Base-by-base conservation (phyloP, 805 yeast species). In the Sugiyamaella americana region DNA sequence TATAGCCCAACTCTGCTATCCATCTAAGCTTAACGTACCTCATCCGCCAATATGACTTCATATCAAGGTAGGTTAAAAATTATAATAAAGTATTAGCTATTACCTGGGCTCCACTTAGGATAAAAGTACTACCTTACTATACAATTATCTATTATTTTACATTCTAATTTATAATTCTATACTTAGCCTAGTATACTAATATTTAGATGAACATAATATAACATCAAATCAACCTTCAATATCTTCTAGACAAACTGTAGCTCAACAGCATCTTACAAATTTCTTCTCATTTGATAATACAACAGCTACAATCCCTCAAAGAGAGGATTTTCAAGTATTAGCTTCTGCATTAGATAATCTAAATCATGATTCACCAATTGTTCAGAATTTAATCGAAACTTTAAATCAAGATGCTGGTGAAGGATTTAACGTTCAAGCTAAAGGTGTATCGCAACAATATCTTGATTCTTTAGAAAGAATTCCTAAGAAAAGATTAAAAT, bases 401-500 rank as follows among this genome's bases (percentile, higher is more conserved):
- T 39, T 49, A 35, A 37, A 35, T 21, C 40, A 29, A 17, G 47
- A 43, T 17, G 37, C 38, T 19, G 38, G 20, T 13, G 40, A 46
- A 16, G 46, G 26, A 3, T 8, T 26, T 8, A 36, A 32, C n/a
- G 17, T 16, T 46, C 3, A 18, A 6, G 18, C 20, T 5, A 16
- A 42, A 20, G 58, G 58, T 5, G 84, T 87, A 3, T 68, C 79
- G 8, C 84, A 84, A 51, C 74, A 73, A 37, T 87, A 78, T 57
- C 65, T 91, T 4, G 97, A 88, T 58, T 69, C 83, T 0, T 70
- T 89, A 44, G 95, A 87, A 22, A 65, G 98, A 49, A 79, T 89
- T 0, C 67, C 77, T 1, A 67, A 71, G 29, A 69, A 65, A 47
- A 67, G 69, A 8, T 52, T 73, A 13, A 58, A 68, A 41, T 22